A percentile compares a stretch with the other conserved stretches of the same genome.
Conservation (phyloP, 192 early-diverging fungal species). For the Martensiomyces pterosporus region DNA sequence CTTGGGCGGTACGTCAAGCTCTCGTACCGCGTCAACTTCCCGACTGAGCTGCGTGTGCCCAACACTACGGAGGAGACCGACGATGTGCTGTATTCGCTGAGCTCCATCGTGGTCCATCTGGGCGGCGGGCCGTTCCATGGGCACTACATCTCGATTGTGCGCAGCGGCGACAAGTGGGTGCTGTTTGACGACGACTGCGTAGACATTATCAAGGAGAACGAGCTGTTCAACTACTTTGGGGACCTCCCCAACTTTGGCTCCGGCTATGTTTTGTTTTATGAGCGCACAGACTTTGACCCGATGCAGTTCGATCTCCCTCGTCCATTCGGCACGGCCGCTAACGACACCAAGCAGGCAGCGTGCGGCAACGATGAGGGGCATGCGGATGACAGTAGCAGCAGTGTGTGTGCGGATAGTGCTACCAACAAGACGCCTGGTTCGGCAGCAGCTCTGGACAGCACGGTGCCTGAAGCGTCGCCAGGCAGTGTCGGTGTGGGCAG, state of each 20-base stretch:
- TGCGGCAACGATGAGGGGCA: too few species aligned
- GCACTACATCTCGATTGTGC: conserved; percentile 92
- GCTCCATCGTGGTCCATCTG: conserved; percentile 90
- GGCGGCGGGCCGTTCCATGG: conserved; percentile 95
- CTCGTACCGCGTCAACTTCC: conserved; percentile 91
- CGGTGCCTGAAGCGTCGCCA: too few species aligned
- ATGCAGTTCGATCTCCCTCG: conserved; percentile 37
- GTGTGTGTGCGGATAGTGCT: too few species aligned
- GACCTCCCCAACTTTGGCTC: conserved; percentile 69
- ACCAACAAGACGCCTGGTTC: too few species aligned
- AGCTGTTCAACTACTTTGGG: conserved; percentile 78
- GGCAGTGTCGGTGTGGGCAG: not conserved
- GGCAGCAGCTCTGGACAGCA: too few species aligned
- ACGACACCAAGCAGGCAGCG: not conserved
- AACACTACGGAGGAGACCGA: conserved; percentile 90
- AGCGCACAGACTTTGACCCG: conserved; percentile 50
- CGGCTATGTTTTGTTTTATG: conserved; percentile 80
- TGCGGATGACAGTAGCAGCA: too few species aligned
- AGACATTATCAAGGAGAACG: conserved; percentile 72
- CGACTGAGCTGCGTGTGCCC: conserved; percentile 88
- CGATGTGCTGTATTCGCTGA: conserved; percentile 83
- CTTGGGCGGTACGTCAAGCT: conserved; percentile 91
- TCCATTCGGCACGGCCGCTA: not conserved
- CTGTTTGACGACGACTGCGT: conserved; percentile 96
- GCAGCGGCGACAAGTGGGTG: conserved; percentile 82